These are phyloP conservation scores for Penicillium rolfsii DNA, from an alignment of 2,329 filamentous ascomycete genomes.

Conservation along the genomic window DNA sequence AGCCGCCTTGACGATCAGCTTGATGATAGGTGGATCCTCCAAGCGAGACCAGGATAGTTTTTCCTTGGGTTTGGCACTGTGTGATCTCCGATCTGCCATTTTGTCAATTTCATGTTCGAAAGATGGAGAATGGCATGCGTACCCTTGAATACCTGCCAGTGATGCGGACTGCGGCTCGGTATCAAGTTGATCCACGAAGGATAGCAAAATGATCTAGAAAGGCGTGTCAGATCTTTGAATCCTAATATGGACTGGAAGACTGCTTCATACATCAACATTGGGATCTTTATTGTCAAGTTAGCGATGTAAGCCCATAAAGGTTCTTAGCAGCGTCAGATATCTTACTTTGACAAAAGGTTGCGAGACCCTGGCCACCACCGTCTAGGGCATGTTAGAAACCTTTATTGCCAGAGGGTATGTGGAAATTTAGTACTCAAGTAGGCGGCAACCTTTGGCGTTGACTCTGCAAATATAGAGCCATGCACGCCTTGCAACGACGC, in stretches of 20 bases:
- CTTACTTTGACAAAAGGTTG: slow-evolving; percentile 4
- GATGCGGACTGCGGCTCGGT: background rate
- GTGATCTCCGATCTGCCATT: slow-evolving; percentile 5
- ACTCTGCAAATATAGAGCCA: slow-evolving; percentile 1
- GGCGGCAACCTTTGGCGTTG: slow-evolving; percentile 1
- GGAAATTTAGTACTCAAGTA: background rate
- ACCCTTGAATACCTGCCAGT: background rate
- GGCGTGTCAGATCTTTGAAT: background rate
- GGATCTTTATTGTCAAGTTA: background rate
- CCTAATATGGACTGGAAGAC: no score
- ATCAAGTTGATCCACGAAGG: background rate
- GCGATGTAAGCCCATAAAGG: background rate
- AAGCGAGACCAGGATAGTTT: slow-evolving; percentile 14
- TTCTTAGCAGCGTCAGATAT: background rate
- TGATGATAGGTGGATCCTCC: slow-evolving; percentile 10
- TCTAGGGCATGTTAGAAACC: background rate
- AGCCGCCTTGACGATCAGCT: slow-evolving; percentile 8
- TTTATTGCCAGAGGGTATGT: background rate
- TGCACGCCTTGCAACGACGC: background rate
- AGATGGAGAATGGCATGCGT: background rate
- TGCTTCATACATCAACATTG: slow-evolving; percentile 4
- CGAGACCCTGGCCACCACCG: slow-evolving; percentile 3
- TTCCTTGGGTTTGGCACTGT: slow-evolving; percentile 13
- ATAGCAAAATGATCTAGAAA: slow-evolving; percentile 2
- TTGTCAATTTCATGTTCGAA: background rate